Conservation (phyloP, 1,284 basidiomycete species). For the Uromyces viciae-fabae region DNA sequence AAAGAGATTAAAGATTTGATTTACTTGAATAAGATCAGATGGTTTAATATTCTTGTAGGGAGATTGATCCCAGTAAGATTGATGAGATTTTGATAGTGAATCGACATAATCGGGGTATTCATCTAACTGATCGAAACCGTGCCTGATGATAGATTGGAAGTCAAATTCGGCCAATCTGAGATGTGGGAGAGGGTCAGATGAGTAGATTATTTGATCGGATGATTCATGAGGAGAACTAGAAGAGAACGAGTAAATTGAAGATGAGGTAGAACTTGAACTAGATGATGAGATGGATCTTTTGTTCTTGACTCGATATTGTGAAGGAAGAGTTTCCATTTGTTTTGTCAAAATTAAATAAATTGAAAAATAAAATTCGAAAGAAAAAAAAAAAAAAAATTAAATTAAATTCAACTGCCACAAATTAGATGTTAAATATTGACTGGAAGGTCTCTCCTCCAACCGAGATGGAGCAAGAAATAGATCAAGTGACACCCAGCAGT, state of each 20-base stretch:
- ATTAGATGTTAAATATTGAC: too few species aligned
- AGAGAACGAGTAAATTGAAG: background rate
- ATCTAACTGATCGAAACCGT: conserved; percentile 34
- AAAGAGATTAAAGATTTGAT: background rate
- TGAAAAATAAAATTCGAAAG: too few species aligned
- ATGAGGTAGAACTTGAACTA: conserved; percentile 7
- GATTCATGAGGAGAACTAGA: background rate
- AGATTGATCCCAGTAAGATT: conserved; percentile 52
- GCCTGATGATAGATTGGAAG: conserved; percentile 33
- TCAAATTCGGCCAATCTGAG: conserved; percentile 24
- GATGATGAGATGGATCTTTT: background rate
- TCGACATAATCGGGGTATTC: conserved; percentile 40
- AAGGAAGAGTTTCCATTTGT: too few species aligned
- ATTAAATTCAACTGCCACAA: too few species aligned
- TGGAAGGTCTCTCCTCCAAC: too few species aligned
- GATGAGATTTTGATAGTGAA: conserved; percentile 52
- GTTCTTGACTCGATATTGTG: too few species aligned
- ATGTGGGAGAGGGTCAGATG: conserved; percentile 7
- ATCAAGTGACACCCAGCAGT: too few species aligned
- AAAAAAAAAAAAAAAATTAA: too few species aligned
- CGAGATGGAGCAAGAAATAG: too few species aligned
- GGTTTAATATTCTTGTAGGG: conserved; percentile 46
- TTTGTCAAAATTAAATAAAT: too few species aligned
- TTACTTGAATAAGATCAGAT: conserved; percentile 31
- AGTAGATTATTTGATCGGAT: conserved; percentile 3